These are phyloP conservation scores for Tinospora cordifolia DNA, from an alignment of 164 flowering plant genomes.

Conservation along the genomic window DNA sequence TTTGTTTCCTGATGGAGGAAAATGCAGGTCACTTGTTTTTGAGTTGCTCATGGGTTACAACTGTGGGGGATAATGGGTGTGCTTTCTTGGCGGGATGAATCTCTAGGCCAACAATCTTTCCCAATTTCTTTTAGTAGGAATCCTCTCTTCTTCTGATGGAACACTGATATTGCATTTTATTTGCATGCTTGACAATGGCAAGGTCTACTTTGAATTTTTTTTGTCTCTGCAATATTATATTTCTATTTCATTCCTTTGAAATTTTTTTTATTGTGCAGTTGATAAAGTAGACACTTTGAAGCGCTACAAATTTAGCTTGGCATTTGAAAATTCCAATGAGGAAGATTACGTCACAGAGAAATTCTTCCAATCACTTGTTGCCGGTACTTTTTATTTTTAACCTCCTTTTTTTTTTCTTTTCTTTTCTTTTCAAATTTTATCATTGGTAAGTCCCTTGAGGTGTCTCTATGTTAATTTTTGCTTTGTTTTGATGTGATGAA, in stretches of 20 bases:
- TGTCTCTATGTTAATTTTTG: background rate
- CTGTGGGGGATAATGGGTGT: too few species aligned
- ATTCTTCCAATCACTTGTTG: conserved; percentile 96
- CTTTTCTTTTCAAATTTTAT: conserved; percentile 17
- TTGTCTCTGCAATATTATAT: too few species aligned
- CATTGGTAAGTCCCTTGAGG: background rate
- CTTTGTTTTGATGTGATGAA: background rate
- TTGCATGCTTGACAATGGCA: too few species aligned
- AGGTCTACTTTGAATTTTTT: too few species aligned
- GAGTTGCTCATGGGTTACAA: too few species aligned
- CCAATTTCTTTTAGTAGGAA: too few species aligned
- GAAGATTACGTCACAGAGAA: conserved; percentile 98
- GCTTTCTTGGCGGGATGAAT: too few species aligned
- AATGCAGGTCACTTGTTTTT: too few species aligned
- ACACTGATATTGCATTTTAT: too few species aligned
- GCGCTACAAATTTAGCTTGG: conserved; percentile 90
- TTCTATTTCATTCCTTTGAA: background rate
- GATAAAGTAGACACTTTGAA: conserved; percentile 81
- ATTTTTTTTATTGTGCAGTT: conserved; percentile 41
- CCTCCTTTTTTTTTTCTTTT: background rate
- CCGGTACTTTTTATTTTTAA: conserved; percentile 42
- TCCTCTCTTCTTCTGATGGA: too few species aligned
- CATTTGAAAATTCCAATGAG: conserved; percentile 97
- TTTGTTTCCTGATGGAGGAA: too few species aligned
- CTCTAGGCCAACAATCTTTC: too few species aligned